Evolutionary conservation across 306 rosid genomes (phyloP), one percentile per base, ranked within the genome.

Genomic region (Canavalia ensiformis): DNA sequence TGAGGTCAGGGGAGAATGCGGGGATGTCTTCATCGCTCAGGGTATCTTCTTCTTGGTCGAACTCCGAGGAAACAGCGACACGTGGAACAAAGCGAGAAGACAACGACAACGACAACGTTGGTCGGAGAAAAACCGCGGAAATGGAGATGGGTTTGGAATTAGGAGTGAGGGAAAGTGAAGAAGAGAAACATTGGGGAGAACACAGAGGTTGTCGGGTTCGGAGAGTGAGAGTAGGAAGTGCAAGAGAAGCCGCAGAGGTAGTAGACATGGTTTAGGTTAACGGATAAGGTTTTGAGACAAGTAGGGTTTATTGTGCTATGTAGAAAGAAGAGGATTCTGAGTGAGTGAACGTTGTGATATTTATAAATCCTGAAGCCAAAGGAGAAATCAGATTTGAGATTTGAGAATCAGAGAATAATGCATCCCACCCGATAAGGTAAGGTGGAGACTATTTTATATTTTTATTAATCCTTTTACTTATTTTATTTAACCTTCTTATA

Each of bases 41-140:
- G 9, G 72, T 46, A 3, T 83, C 93, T 84, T 91, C 97, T 4
- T 92, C 97, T 86, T 93, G 97, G 69, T 87, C 97, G 72, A 84
- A 86, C 44, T 93, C 90, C 7, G 95, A 90, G 1, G 97, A 93
- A 8, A 90, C 56, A 1, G 96, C 82, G 0, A 92, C 97, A 3
- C 83, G 89, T 1, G 88, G 75, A 5, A 86, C 82, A 50, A 93
- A 86, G 51, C 92, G 86, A 35, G 91, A 84, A 1, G 92, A 70
- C 1, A 66, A 84, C 2, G 92, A 70, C 1, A 66, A 50, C 6
- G 78, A 69, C 7, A 77, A 39, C 1, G 77, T 58, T 46, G 76
- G 56, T 68, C 54, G 89, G 52, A 84, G 75, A 75, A 88, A 84
- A 4, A 85, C 81, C 3, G 90, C 81, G 5, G 97, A 87, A 79